Conservation (phyloP, 805 yeast species). For the Saccharomycopsis malanga region DNA sequence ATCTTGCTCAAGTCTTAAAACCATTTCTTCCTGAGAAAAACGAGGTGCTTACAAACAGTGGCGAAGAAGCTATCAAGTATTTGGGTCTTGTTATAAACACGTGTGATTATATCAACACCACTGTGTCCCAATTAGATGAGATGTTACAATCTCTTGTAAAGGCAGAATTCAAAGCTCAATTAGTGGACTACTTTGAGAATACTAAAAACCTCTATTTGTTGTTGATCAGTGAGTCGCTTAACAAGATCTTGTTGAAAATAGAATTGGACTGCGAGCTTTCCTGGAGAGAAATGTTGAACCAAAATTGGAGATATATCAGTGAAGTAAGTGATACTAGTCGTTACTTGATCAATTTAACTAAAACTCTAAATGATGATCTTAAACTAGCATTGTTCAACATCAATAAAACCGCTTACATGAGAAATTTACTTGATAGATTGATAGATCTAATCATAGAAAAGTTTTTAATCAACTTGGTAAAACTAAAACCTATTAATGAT, state of each 20-base stretch:
- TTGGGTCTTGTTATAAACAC: slow-evolving; percentile 75
- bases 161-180: slow-evolving; percentile 20
- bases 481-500: slow-evolving; percentile 53
- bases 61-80: slow-evolving; percentile 55
- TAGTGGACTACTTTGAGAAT: slow-evolving; percentile 33
- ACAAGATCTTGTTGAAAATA: slow-evolving; percentile 49
- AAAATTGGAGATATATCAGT: slow-evolving; percentile 63
- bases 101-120: slow-evolving; percentile 79
- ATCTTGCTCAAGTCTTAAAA: slow-evolving; percentile 44
- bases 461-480: slow-evolving; percentile 49
- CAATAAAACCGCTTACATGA: slow-evolving; percentile 60
- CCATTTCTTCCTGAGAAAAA: slow-evolving; percentile 39
- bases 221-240: slow-evolving; percentile 51
- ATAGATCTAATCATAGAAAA: slow-evolving; percentile 56
- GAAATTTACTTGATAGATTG: slow-evolving; percentile 69
- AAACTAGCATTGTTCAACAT: slow-evolving; percentile 46
- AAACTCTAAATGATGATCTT: slow-evolving; percentile 36
- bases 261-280: slow-evolving; percentile 55
- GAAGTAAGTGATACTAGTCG: slow-evolving; percentile 67
- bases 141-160: slow-evolving; percentile 26
- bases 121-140: slow-evolving; percentile 70
- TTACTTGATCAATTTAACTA: slow-evolving; percentile 54
- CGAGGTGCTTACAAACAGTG: slow-evolving; percentile 28
- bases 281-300: slow-evolving; percentile 78
- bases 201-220: slow-evolving; percentile 52